Conservation (phyloP, 139 green algal genomes). For the Ettlia oleoabundans region DNA sequence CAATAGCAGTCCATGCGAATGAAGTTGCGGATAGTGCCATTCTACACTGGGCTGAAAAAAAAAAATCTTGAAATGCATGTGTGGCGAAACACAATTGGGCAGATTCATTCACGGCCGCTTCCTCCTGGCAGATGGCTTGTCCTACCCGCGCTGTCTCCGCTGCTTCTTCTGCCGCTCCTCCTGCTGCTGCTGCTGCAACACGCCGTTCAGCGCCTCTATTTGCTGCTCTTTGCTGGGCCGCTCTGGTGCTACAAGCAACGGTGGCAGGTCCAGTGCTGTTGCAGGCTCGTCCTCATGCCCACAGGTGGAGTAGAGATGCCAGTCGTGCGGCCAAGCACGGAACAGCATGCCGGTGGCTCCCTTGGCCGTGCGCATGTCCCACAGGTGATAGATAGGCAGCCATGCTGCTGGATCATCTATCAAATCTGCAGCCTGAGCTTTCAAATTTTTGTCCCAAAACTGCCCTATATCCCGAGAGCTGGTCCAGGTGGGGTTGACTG, state of each 20-base stretch:
- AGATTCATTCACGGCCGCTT: not conserved
- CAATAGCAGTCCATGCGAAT: too few species aligned
- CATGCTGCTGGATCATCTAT: constrained; percentile 27
- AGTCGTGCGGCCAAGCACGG: constrained; percentile 23
- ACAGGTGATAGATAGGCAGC: constrained; percentile 24
- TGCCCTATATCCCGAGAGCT: constrained; percentile 15
- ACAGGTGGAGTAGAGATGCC: constrained; percentile 23
- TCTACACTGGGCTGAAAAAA: too few species aligned
- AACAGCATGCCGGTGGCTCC: constrained; percentile 29
- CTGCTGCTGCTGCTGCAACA: not conserved
- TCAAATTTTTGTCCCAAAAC: constrained; percentile 32
- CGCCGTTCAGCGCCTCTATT: constrained; percentile 1
- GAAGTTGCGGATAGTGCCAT: too few species aligned
- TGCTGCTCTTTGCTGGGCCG: not conserved
- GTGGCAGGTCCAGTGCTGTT: not conserved
- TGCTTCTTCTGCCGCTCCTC: not conserved
- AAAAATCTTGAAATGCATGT: too few species aligned
- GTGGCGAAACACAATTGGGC: too few species aligned
- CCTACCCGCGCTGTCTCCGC: not conserved
- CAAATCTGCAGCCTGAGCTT: constrained; percentile 5
- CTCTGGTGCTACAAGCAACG: not conserved
- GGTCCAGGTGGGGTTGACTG: constrained; percentile 27
- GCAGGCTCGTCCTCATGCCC: not conserved
- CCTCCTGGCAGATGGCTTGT: not conserved
- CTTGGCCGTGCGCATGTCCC: constrained; percentile 22